These are phyloP conservation scores for Triangularia verruculosa DNA, from an alignment of 2,329 filamentous ascomycete genomes.

Conservation along the genomic window DNA sequence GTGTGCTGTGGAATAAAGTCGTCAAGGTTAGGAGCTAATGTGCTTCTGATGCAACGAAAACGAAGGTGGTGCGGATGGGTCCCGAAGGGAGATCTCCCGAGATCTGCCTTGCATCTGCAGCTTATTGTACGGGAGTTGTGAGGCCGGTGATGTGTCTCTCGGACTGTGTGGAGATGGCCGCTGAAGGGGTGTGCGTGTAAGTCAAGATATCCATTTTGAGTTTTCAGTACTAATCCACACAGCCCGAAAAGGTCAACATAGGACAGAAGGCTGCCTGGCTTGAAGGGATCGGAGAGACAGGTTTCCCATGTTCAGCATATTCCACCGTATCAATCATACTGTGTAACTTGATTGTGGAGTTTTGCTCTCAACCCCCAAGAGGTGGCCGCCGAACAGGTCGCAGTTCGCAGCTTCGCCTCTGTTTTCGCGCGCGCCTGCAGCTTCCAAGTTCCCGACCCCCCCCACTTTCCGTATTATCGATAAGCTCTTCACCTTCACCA, in stretches of 20 bases:
- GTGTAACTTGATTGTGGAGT: slow-evolving; percentile 1
- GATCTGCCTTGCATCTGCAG: not conserved
- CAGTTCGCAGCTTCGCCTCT: slow-evolving; percentile 14
- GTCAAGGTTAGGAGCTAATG: not conserved
- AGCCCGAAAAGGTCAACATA: no score
- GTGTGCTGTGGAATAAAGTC: not conserved
- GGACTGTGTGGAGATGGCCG: slow-evolving; percentile 10
- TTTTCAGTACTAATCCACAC: no score
- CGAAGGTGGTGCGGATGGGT: not conserved
- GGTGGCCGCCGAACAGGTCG: slow-evolving; percentile 20
- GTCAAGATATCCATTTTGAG: not conserved
- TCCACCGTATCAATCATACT: not conserved
- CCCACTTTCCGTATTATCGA: not conserved
- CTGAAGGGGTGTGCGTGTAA: not conserved
- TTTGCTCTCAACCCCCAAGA: not conserved
- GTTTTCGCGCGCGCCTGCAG: slow-evolving; percentile 9
- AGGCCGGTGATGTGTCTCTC: not conserved
- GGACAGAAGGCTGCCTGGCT: no score
- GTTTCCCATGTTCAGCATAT: not conserved
- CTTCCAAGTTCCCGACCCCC: slow-evolving; percentile 10
- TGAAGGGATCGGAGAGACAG: no score
- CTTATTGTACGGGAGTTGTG: not conserved
- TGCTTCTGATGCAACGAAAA: not conserved
- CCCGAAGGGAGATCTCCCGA: not conserved
- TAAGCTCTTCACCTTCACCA: not conserved